A percentile compares a stretch with the other conserved stretches of the same genome.
Evolutionary conservation across 768 basidiomycete species (phyloP).

Genomic region (Tephrocybe rancida): DNA sequence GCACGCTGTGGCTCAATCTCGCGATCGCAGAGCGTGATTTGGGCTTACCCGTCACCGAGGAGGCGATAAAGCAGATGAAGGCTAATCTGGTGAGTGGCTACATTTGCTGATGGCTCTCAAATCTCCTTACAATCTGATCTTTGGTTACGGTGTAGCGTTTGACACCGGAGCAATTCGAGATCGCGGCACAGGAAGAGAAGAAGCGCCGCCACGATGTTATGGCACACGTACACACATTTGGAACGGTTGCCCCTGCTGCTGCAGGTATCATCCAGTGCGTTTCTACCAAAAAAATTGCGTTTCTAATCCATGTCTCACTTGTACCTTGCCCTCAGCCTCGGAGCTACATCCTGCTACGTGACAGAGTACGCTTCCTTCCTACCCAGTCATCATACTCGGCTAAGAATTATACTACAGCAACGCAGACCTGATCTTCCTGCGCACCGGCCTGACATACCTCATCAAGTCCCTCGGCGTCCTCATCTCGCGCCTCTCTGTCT

Average conservation of each 20-base stretch:
- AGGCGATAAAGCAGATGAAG: conserved; percentile 94
- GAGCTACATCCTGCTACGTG: conserved; percentile 98
- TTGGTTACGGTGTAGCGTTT: conserved; percentile 53
- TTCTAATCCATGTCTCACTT: background rate
- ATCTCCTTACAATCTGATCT: background rate
- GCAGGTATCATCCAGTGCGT: conserved; percentile 94
- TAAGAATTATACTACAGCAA: conserved; percentile 57
- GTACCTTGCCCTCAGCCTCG: conserved; percentile 28
- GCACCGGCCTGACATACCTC: conserved; percentile 81
- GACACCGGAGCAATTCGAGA: conserved; percentile 86
- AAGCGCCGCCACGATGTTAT: conserved; percentile 98
- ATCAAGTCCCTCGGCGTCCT: conserved; percentile 87
- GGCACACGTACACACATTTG: conserved; percentile 99
- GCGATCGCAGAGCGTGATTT: conserved; percentile 97
- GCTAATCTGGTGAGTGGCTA: conserved; percentile 71
- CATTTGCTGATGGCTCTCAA: background rate
- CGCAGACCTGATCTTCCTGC: conserved; percentile 97
- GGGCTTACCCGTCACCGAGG: conserved; percentile 85
- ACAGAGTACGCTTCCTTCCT: conserved; percentile 68
- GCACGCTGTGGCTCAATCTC: conserved; percentile 93
- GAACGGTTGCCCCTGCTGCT: conserved; percentile 88
- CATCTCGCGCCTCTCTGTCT: conserved; percentile 84
- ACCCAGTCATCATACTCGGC: background rate
- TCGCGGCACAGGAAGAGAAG: conserved; percentile 95
- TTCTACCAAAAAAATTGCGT: background rate